Conservation (phyloP, 2,329 filamentous ascomycete species). For the Fusarium algeriense region DNA sequence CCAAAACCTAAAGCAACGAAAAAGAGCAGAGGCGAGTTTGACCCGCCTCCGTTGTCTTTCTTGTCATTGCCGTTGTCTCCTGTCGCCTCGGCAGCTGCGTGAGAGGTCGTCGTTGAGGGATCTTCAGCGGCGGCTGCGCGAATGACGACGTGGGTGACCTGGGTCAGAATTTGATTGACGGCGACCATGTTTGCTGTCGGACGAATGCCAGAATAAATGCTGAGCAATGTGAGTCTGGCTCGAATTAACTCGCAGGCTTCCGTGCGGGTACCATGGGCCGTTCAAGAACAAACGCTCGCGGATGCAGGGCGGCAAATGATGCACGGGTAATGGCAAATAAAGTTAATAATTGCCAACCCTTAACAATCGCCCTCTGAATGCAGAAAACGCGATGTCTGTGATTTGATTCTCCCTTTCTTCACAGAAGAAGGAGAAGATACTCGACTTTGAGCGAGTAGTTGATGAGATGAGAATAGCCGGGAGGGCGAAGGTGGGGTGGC, state of each 20-base stretch:
- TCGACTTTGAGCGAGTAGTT: constrained; percentile 31
- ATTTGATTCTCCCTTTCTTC: constrained; percentile 7
- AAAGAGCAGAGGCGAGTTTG: constrained; percentile 70
- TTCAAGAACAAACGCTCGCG: constrained; percentile 36
- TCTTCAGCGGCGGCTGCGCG: constrained; percentile 40
- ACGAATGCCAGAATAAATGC: constrained; percentile 28
- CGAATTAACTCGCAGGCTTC: constrained; percentile 46
- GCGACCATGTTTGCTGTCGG: constrained; percentile 44
- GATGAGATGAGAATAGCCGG: constrained; percentile 39
- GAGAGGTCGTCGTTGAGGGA: constrained; percentile 37
- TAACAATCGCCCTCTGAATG: constrained; percentile 20
- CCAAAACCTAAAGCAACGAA: constrained; percentile 97
- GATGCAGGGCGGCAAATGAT: constrained; percentile 34
- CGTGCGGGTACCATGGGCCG: constrained; percentile 46
- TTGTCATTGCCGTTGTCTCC: constrained; percentile 10
- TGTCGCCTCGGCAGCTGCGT: constrained; percentile 36
- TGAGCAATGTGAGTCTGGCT: constrained; percentile 37
- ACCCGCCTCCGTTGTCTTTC: constrained; percentile 46
- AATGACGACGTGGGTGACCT: constrained; percentile 45
- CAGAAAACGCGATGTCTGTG: not conserved
- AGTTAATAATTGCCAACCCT: constrained; percentile 27
- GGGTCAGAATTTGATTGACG: constrained; percentile 42
- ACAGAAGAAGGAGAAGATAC: constrained; percentile 26
- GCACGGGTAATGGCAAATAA: constrained; percentile 35
- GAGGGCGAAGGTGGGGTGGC: constrained; percentile 41